phyloP scores from a whole-genome alignment of 1,284 basidiomycete genomes.

The Pulveroboletus sp. region DNA sequence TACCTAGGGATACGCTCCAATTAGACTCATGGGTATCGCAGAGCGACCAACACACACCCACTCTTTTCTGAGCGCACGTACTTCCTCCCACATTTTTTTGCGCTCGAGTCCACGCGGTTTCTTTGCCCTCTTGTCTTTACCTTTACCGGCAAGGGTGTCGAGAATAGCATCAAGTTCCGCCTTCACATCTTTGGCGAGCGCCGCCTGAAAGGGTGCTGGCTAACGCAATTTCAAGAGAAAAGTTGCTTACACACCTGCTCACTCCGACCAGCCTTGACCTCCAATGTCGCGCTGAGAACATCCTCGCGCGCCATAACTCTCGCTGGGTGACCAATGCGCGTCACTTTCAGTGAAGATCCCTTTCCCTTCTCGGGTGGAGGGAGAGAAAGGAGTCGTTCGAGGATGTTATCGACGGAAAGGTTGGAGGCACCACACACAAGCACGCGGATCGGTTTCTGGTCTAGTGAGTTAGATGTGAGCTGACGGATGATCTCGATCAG shows the following conservation, averaged over 20 bases:
- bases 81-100: constrained; percentile 89
- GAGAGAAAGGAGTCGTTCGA: constrained; percentile 75
- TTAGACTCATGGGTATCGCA: background rate
- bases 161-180: constrained; percentile 76
- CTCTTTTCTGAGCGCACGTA: constrained; percentile 89
- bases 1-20: constrained; percentile 52
- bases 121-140: constrained; percentile 76
- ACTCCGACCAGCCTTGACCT: constrained; percentile 79
- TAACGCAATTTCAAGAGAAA: background rate
- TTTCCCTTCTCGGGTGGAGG: constrained; percentile 43
- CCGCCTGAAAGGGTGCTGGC: constrained; percentile 47
- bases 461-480: constrained; percentile 53
- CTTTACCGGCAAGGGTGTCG: constrained; percentile 69
- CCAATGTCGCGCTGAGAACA: constrained; percentile 81
- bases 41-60: constrained; percentile 40
- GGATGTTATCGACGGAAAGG: constrained; percentile 88
- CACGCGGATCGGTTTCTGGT: constrained; percentile 53
- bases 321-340: constrained; percentile 91
- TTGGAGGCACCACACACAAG: constrained; percentile 92
- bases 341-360: constrained; percentile 56
- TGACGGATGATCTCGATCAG: constrained; percentile 90
- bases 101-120: constrained; percentile 74
- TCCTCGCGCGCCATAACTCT: constrained; percentile 76
- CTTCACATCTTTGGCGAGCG: constrained; percentile 83
- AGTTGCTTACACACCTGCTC: constrained; percentile 56